Evolutionary conservation across 73 alveolate genomes (phyloP).

Genomic region (Uronychia binucleata): DNA sequence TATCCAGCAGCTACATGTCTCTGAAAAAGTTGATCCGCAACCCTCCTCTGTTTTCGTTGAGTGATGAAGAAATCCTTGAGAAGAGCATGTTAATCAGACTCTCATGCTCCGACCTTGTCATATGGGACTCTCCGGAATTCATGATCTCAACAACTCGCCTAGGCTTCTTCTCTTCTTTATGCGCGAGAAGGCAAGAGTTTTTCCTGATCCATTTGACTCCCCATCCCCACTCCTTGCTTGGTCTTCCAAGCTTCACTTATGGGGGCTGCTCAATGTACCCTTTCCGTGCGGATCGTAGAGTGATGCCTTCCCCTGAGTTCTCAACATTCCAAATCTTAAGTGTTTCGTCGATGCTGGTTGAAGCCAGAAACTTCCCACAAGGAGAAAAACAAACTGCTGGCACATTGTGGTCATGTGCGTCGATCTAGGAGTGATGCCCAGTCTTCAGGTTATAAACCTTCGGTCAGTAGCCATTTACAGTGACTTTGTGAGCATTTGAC

Average conservation of each 20-base stretch:
- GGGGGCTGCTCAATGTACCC: not conserved
- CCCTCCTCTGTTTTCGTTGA: not conserved
- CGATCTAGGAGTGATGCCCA: not conserved
- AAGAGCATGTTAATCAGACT: not conserved
- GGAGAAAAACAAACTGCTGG: slow-evolving; percentile 62
- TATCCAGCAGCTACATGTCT: not conserved
- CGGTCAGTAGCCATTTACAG: slow-evolving; percentile 20
- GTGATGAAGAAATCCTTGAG: not conserved
- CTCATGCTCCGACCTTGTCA: not conserved
- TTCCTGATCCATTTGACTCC: slow-evolving; percentile 52
- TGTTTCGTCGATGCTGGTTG: slow-evolving; percentile 50
- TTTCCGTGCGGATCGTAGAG: not conserved
- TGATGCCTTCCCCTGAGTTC: not conserved
- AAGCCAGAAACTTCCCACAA: slow-evolving; percentile 67
- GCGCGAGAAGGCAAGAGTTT: slow-evolving; percentile 3
- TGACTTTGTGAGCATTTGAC: slow-evolving; percentile 32
- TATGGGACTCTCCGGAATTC: not conserved
- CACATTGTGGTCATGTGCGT: slow-evolving; percentile 63
- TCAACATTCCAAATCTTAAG: slow-evolving; percentile 50
- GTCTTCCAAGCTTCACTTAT: slow-evolving; percentile 9
- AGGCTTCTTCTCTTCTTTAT: not conserved
- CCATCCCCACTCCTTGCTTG: slow-evolving; percentile 60
- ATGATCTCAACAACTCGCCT: not conserved
- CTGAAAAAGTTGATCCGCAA: not conserved
- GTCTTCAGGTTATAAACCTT: not conserved